Evolutionary conservation across 2,329 filamentous ascomycete genomes (phyloP).

Genomic region (Corinectria fuckeliana): DNA sequence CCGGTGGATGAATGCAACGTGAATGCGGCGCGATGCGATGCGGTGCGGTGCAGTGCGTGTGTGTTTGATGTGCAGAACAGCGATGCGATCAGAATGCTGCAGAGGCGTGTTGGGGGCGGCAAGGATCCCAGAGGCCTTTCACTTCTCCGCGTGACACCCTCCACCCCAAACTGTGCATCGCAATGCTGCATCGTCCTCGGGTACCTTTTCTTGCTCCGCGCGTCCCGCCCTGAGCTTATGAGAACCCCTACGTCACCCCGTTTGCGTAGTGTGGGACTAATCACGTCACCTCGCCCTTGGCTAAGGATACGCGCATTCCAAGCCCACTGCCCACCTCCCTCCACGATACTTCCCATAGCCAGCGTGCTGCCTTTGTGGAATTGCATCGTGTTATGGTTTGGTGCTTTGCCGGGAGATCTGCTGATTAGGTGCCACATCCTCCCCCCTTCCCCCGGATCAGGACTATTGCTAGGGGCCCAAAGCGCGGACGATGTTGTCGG

Average conservation of each 20-base stretch:
- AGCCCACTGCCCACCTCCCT: neutral
- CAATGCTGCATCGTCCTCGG: conserved; percentile 10
- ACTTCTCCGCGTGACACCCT: conserved; percentile 23
- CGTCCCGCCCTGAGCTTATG: conserved; percentile 12
- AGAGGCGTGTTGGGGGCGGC: conserved; percentile 10
- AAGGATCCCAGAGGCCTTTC: conserved; percentile 5
- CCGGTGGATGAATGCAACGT: conserved; percentile 4
- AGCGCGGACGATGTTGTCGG: neutral
- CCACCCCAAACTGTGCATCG: conserved; percentile 8
- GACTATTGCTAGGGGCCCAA: neutral
- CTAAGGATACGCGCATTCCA: neutral
- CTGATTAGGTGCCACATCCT: neutral
- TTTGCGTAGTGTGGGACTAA: conserved; percentile 15
- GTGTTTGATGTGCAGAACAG: no score
- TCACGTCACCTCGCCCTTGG: conserved; percentile 13
- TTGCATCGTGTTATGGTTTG: neutral
- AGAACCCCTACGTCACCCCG: conserved; percentile 36
- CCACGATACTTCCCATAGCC: neutral
- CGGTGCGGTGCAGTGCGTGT: neutral
- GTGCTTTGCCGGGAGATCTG: conserved; percentile 4
- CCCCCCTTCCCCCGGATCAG: neutral
- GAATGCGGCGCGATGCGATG: conserved; percentile 13
- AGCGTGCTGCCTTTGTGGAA: neutral
- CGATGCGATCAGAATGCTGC: neutral
- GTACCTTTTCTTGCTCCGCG: conserved; percentile 15